These are phyloP conservation scores for Yarrowia sp. DNA, from an alignment of 805 yeast genomes.

Conservation along the genomic window DNA sequence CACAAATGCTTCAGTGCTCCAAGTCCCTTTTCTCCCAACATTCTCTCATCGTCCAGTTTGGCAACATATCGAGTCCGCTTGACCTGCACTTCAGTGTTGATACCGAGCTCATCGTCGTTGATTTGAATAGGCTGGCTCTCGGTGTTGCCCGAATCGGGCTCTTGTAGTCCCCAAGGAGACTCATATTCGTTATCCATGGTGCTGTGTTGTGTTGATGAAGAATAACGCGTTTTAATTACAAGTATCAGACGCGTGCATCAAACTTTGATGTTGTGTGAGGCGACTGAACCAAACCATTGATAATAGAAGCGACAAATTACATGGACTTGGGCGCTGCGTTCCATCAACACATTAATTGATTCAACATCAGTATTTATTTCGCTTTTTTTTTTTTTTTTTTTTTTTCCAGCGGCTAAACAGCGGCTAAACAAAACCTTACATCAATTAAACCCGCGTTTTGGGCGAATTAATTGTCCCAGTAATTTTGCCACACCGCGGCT, in stretches of 20 bases:
- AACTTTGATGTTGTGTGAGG: background rate
- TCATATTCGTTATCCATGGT: conserved; percentile 19
- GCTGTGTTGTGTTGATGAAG: background rate
- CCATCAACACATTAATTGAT: no score
- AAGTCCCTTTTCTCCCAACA: conserved; percentile 53
- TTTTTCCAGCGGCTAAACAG: no score
- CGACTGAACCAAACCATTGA: no score
- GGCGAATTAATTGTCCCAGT: no score
- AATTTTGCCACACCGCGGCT: no score
- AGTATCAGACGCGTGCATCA: no score
- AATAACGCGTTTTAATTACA: conserved; percentile 8
- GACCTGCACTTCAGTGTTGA: conserved; percentile 35
- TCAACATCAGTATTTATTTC: no score
- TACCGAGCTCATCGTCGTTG: conserved; percentile 22
- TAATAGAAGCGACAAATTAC: no score
- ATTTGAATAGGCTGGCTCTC: background rate
- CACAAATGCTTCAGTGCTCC: conserved; percentile 48
- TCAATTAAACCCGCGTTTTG: no score
- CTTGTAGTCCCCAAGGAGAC: conserved; percentile 2
- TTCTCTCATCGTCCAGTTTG: conserved; percentile 51
- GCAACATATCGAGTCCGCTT: conserved; percentile 40
- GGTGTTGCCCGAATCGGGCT: background rate
- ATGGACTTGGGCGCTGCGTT: no score
- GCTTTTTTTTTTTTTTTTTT: no score
- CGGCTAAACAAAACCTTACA: no score